phyloP scores from a whole-genome alignment of 441 rosid genomes.

The Hypseocharis bilobata region DNA sequence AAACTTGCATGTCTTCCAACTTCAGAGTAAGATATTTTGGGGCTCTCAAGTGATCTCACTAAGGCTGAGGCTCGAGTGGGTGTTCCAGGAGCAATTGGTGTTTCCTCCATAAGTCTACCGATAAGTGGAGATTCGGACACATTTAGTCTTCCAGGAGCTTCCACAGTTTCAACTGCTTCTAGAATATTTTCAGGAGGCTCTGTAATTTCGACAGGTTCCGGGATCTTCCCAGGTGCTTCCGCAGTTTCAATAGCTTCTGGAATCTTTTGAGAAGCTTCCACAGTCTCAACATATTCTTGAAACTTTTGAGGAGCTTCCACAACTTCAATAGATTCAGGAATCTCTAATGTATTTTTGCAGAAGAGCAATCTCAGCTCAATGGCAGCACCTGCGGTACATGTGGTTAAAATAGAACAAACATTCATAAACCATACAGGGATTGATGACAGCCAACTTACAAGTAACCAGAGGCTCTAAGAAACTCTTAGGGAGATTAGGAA shows the following conservation, averaged over 20 bases:
- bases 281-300: slow-evolving; percentile 8
- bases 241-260: slow-evolving; percentile 19
- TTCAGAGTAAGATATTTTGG: slow-evolving; percentile 25
- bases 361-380: slow-evolving; percentile 35
- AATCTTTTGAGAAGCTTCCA: slow-evolving; percentile 26
- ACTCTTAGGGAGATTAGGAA: slow-evolving; percentile 30
- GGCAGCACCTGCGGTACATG: slow-evolving; percentile 35
- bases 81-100: slow-evolving; percentile 19
- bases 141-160: background rate
- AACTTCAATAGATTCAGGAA: slow-evolving; percentile 21
- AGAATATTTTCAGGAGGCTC: background rate
- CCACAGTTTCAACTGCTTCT: background rate
- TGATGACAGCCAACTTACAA: slow-evolving; percentile 36
- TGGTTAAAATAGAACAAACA: slow-evolving; percentile 21
- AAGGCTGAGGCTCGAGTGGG: slow-evolving; percentile 16
- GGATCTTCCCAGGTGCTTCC: background rate
- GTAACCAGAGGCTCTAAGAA: slow-evolving; percentile 54
- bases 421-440: slow-evolving; percentile 6
- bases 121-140: slow-evolving; percentile 3
- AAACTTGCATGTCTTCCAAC: slow-evolving; percentile 15
- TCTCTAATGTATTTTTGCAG: slow-evolving; percentile 20
- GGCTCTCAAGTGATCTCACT: slow-evolving; percentile 37
- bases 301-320: slow-evolving; percentile 6
- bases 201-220: slow-evolving; percentile 8
- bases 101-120: slow-evolving; percentile 20